These are phyloP conservation scores for Butyriboletus loyo DNA, from an alignment of 768 basidiomycete genomes.

Conservation along the genomic window DNA sequence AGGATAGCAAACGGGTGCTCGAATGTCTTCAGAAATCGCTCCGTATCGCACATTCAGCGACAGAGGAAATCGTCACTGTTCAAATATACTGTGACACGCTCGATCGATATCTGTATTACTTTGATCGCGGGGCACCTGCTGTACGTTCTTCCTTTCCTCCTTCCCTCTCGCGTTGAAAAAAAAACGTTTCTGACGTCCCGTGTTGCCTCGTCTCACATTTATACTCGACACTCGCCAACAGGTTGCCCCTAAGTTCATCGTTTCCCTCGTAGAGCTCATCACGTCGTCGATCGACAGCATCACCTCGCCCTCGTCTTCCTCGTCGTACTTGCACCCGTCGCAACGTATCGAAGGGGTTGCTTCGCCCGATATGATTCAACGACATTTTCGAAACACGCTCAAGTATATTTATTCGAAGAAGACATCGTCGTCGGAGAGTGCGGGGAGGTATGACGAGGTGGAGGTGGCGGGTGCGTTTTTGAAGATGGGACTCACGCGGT, in stretches of 20 bases:
- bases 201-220: too few relatives aligned
- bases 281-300: conserved; percentile 92
- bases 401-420: conserved; percentile 79
- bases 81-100: conserved; percentile 96
- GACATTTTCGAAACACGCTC: conserved; percentile 92
- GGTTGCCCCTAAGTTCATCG: conserved; percentile 95
- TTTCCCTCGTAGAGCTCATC: conserved; percentile 93
- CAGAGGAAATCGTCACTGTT: conserved; percentile 94
- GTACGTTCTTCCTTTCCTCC: conserved; percentile 46
- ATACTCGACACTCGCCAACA: conserved; percentile 25
- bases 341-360: conserved; percentile 90
- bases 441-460: conserved; percentile 74
- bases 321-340: conserved; percentile 75
- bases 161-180: neutral
- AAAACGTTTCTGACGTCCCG: neutral
- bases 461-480: conserved; percentile 84
- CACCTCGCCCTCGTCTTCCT: conserved; percentile 49
- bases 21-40: conserved; percentile 97
- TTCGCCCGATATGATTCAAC: conserved; percentile 88
- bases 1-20: conserved; percentile 95
- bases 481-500: conserved; percentile 81
- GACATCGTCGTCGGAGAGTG: conserved; percentile 24
- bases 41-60: conserved; percentile 92
- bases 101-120: conserved; percentile 94
- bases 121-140: conserved; percentile 88